These are phyloP conservation scores for Clonostachys chloroleuca DNA, from an alignment of 2,329 filamentous ascomycete genomes.

Conservation along the genomic window DNA sequence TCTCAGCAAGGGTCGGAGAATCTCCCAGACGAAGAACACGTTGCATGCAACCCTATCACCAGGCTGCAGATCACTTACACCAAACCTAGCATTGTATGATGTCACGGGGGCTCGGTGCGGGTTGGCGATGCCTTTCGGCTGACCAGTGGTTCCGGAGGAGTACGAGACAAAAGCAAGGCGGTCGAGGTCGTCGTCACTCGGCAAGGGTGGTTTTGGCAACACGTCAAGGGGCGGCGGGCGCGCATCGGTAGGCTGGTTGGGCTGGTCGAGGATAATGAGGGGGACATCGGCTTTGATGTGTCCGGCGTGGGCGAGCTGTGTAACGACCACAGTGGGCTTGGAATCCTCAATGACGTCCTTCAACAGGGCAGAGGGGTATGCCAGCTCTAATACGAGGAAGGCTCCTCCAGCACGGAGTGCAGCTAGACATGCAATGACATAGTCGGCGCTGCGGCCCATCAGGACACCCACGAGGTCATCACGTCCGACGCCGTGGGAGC, in stretches of 20 bases:
- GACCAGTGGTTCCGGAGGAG: constrained; percentile 72
- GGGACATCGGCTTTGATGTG: constrained; percentile 62
- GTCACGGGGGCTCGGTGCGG: constrained; percentile 69
- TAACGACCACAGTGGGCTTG: constrained; percentile 66
- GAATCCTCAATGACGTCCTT: constrained; percentile 76
- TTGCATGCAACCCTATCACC: constrained; percentile 83
- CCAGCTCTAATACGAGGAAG: constrained; percentile 75
- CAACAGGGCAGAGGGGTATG: constrained; percentile 70
- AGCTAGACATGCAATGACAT: constrained; percentile 74
- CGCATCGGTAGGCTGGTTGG: constrained; percentile 11
- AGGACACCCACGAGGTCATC: constrained; percentile 74
- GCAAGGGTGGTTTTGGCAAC: constrained; percentile 43
- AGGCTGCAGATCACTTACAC: constrained; percentile 61
- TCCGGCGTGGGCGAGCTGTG: constrained; percentile 56
- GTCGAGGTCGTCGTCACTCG: constrained; percentile 65
- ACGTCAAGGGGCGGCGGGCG: constrained; percentile 9
- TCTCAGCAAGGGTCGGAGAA: constrained; percentile 69
- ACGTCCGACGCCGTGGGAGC: constrained; percentile 63
- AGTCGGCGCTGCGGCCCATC: constrained; percentile 70
- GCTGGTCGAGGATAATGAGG: constrained; percentile 55
- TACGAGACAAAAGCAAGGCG: constrained; percentile 77
- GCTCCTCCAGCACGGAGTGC: constrained; percentile 75
- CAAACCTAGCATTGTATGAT: constrained; percentile 71
- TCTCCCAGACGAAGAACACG: constrained; percentile 86
- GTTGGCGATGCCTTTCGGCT: constrained; percentile 79